These are phyloP conservation scores for Phoenix dactylifera DNA, from an alignment of 176 grass and related monocot genomes.

Conservation along the genomic window DNA sequence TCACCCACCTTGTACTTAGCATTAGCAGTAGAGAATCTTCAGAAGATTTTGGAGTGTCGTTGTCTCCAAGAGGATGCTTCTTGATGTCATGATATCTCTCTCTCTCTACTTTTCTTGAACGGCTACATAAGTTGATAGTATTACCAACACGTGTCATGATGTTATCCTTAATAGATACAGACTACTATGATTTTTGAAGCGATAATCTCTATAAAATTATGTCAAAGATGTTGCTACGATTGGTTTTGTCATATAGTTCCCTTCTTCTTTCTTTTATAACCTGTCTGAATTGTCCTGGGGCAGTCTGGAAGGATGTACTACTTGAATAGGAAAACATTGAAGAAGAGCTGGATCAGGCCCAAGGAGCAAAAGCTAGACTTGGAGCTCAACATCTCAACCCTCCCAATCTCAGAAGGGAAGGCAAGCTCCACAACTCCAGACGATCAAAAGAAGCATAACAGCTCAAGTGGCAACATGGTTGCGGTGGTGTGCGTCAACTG, in stretches of 20 bases:
- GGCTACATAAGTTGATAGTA: no score
- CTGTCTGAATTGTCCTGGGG: not conserved
- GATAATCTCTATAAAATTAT: no score
- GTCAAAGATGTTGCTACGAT: no score
- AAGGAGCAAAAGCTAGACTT: slow-evolving; percentile 27
- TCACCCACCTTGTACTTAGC: no score
- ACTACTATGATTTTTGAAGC: no score
- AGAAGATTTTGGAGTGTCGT: no score
- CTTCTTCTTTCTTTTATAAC: not conserved
- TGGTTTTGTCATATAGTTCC: no score
- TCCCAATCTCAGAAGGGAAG: slow-evolving; percentile 18
- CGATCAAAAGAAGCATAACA: slow-evolving; percentile 12
- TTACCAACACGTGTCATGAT: no score
- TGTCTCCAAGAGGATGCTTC: no score
- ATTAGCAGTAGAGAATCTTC: no score
- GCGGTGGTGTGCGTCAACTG: slow-evolving; percentile 75
- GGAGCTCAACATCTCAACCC: slow-evolving; percentile 32
- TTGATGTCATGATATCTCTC: not conserved
- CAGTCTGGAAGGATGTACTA: slow-evolving; percentile 35
- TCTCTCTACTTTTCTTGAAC: not conserved
- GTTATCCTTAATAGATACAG: no score
- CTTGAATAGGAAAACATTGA: slow-evolving; percentile 31
- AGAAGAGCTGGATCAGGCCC: slow-evolving; percentile 25
- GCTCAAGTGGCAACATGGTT: slow-evolving; percentile 42
- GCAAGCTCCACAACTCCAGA: slow-evolving; percentile 5